Percentiles rank a stretch among this genome's conserved stretches.
Evolutionary conservation across 345 rosid genomes (phyloP).

Genomic region (Syzygium grande): DNA sequence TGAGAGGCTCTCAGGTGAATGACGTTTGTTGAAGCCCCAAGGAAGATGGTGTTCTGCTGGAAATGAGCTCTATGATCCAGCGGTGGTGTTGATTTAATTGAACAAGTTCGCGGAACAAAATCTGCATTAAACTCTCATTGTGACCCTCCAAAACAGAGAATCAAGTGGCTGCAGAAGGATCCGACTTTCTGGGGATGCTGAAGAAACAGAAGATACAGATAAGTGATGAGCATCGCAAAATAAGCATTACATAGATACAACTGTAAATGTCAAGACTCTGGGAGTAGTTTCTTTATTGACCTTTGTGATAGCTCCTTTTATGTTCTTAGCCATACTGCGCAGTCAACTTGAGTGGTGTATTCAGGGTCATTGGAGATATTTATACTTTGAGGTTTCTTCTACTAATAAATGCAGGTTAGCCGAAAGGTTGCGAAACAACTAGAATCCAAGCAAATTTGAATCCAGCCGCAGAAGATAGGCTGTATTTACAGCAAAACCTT

Average conservation of each 20-base stretch:
- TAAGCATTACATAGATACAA: neutral
- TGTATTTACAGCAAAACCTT: neutral
- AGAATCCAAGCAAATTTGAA: neutral
- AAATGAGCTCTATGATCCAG: neutral
- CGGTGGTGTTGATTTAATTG: neutral
- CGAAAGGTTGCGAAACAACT: neutral
- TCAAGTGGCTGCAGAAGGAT: neutral
- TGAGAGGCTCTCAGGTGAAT: slow-evolving; percentile 4
- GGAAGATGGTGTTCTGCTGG: neutral
- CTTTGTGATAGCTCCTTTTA: neutral
- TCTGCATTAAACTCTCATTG: neutral
- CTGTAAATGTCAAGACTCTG: neutral
- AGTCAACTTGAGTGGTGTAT: neutral
- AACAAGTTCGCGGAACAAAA: neutral
- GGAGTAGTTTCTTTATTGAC: neutral
- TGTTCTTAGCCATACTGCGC: neutral
- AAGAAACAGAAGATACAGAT: neutral
- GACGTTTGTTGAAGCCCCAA: neutral
- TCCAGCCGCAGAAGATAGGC: fast-evolving
- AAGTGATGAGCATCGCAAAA: neutral
- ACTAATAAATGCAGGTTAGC: neutral
- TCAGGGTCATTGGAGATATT: neutral
- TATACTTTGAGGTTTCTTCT: neutral
- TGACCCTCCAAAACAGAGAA: neutral
- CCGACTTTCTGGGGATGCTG: neutral